Conservation (phyloP, 495 filamentous ascomycete species). For the Neurospora discreta region DNA sequence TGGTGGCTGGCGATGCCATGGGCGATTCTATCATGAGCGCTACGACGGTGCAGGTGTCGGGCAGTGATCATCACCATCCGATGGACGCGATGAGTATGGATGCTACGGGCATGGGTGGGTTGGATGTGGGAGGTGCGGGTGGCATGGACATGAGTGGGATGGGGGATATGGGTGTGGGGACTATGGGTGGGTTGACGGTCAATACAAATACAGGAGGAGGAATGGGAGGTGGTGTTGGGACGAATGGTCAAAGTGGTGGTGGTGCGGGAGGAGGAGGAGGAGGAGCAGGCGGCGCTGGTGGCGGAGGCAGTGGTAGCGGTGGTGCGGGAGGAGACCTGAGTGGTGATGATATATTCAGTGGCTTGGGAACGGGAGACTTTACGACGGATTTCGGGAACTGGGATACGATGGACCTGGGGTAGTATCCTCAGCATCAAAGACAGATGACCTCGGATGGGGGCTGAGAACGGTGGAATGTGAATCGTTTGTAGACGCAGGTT, state of each 20-base stretch:
- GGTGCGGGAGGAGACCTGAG: constrained; percentile 21
- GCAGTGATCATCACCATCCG: not conserved
- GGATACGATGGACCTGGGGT: constrained; percentile 13
- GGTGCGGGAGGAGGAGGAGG: not conserved
- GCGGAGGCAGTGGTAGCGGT: not conserved
- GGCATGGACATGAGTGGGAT: constrained; percentile 10
- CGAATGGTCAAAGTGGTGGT: not conserved
- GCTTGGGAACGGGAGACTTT: constrained; percentile 15
- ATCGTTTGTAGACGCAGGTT: not conserved
- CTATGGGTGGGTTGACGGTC: constrained; percentile 3
- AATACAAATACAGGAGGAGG: not conserved
- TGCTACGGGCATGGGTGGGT: constrained; percentile 12
- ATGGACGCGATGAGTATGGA: constrained; percentile 22
- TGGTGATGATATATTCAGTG: constrained; percentile 27
- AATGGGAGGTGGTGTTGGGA: not conserved
- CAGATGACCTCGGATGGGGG: not conserved
- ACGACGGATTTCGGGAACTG: constrained; percentile 14
- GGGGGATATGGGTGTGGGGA: not conserved
- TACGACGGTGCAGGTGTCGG: constrained; percentile 16
- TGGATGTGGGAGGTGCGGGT: constrained; percentile 4
- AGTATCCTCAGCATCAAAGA: not conserved
- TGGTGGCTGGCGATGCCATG: constrained; percentile 17
- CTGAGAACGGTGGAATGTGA: not conserved
- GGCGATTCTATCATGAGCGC: constrained; percentile 17
- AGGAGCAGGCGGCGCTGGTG: constrained; percentile 16